Conservation (phyloP, 257 asterid species). For the Sherardia arvensis region DNA sequence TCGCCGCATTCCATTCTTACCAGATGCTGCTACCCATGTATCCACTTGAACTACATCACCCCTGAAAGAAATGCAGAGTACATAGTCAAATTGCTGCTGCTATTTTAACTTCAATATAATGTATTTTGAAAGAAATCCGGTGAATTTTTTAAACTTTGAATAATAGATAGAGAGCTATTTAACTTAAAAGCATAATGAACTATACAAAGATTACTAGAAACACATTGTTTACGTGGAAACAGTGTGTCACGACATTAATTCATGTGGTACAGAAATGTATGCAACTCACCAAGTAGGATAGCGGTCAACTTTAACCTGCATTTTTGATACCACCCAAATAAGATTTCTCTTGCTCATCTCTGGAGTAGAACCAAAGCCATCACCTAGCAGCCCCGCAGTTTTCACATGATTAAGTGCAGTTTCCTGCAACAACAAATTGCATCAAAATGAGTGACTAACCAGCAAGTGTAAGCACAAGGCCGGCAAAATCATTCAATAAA, state of each 20-base stretch:
- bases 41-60: constrained; percentile 96
- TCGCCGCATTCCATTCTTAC: constrained; percentile 98
- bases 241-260: too few relatives aligned
- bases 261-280: not conserved
- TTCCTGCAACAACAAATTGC: constrained; percentile 52
- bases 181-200: not conserved
- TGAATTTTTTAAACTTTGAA: not conserved
- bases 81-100: not conserved
- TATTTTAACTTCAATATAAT: not conserved
- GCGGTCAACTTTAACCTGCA: constrained; percentile 85
- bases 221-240: too few relatives aligned
- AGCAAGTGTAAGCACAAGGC: not conserved
- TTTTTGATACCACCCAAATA: constrained; percentile 92
- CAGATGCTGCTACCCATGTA: constrained; percentile 95
- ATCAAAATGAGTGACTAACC: constrained; percentile 6
- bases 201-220: too few relatives aligned
- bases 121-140: not conserved
- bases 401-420: constrained; percentile 93
- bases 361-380: constrained; percentile 95
- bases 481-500: not conserved
- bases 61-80: constrained; percentile 37
- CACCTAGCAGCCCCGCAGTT: constrained; percentile 76
- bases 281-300: constrained; percentile 89
- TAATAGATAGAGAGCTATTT: too few relatives aligned
- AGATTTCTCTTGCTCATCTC: constrained; percentile 88